phyloP scores from a whole-genome alignment of 108 stramenopile genomes.

The Hondaea fermentalgiana region DNA sequence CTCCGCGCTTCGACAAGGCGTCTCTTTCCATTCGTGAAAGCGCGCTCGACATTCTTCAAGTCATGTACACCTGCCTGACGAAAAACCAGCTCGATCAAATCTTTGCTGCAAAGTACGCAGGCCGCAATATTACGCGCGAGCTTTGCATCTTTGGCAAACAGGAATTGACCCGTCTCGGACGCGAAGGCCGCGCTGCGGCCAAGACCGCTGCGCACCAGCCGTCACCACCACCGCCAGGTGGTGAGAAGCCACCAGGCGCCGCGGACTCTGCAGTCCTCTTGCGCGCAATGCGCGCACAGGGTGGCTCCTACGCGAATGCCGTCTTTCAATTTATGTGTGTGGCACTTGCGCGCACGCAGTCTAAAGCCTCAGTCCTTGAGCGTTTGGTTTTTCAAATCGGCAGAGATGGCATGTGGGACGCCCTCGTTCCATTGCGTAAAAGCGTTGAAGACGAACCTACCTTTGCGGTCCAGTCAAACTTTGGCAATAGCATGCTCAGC shows the following conservation, averaged over 20 bases:
- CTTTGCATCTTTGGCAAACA: not conserved
- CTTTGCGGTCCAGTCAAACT: not conserved
- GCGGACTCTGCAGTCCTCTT: not conserved
- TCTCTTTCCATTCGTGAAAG: not conserved
- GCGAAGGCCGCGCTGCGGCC: not conserved
- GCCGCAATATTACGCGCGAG: not conserved
- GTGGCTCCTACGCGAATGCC: not conserved
- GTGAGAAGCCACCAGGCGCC: not conserved
- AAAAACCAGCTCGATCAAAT: not conserved
- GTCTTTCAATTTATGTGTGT: conserved; percentile 5
- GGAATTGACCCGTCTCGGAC: not conserved
- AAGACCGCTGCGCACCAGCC: not conserved
- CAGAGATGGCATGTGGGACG: not conserved
- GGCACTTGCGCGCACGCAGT: not conserved
- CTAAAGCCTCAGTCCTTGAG: not conserved
- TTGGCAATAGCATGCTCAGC: not conserved
- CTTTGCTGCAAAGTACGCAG: not conserved
- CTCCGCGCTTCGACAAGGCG: not conserved
- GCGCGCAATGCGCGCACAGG: not conserved
- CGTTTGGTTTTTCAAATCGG: not conserved
- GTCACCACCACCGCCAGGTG: not conserved
- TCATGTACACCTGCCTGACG: not conserved
- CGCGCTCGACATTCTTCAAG: not conserved
- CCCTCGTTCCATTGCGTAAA: not conserved
- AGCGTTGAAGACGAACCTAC: not conserved